Evolutionary conservation across 1,139 yeast genomes (phyloP), one percentile per base, ranked within the genome.

Genomic region (Debaryomycetaceae sp.): DNA sequence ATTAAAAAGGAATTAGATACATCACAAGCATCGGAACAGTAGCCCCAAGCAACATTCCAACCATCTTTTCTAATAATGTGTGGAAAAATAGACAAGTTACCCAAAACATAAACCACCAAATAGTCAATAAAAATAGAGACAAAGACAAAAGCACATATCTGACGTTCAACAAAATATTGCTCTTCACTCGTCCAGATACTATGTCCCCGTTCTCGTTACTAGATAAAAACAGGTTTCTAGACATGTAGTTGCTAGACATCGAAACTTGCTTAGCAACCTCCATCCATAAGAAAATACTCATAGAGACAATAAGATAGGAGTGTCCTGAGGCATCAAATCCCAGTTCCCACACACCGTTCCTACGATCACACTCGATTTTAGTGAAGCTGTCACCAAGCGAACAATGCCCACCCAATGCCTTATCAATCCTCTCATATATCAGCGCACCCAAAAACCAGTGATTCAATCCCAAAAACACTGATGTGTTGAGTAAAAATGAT

Each of bases 81-180:
- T 85, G 91, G 58, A 80, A 85, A 52, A 83, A 84, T 1, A 80
- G 52, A 4, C 85, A 70, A 0, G 91, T 85, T 5, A 83, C 63
- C 6, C 66, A 43, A 42, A 72, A 71, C 57, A 81, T 66, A n/a
- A 60, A 46, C 35, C 63, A 60, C 85, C 85, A 80, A 8, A 72
- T 51, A 1, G 48, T 22, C 8, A 56, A 34, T 34, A 58, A 44
- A 4, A 45, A 6, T 27, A 49, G 37, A 5, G 60, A 38, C 6
- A 50, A 34, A 13, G 47, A 24, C 4, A 48, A n/a, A 3, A 43
- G 31, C 8, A 40, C 38, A 20, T 20, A 14, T 34, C 23, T 34
- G 9, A 34, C 23, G 3, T 20, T 14, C 37, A 9, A 9, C 37
- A 14, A 14, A 34, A 13, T 13, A 8, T 13, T n/a, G 8, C n/a